A percentile compares a stretch with the other conserved stretches of the same genome.
phyloP scores from a whole-genome alignment of 352 stramenopile species.

The Pythium aquatile region DNA sequence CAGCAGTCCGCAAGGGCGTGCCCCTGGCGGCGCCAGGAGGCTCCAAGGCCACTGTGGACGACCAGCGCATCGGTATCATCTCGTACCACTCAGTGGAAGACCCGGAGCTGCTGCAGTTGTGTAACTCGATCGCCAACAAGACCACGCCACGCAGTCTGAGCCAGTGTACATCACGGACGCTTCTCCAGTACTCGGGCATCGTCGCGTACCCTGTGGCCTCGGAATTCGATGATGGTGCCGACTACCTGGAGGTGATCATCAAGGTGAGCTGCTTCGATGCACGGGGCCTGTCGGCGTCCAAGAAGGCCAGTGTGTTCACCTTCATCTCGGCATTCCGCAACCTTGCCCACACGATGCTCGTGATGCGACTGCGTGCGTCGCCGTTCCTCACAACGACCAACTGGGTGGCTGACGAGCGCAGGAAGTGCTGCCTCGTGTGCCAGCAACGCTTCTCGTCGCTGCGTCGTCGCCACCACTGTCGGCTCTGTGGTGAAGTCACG shows the following conservation, averaged over 20 bases:
- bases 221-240: constrained; percentile 27
- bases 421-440: constrained; percentile 62
- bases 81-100: constrained; percentile 70
- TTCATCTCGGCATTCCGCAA: constrained; percentile 48
- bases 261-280: constrained; percentile 62
- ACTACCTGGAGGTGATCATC: constrained; percentile 57
- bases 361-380: constrained; percentile 58
- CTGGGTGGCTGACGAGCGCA: constrained; percentile 48
- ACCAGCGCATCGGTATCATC: constrained; percentile 64
- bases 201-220: constrained; percentile 59
- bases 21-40: constrained; percentile 15
- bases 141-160: constrained; percentile 16
- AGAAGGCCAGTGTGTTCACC: constrained; percentile 48
- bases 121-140: constrained; percentile 46
- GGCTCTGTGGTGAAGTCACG: constrained; percentile 65
- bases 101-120: constrained; percentile 53
- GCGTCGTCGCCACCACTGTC: constrained; percentile 61
- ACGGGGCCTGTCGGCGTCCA: constrained; percentile 35
- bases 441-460: constrained; percentile 57
- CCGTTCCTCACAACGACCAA: constrained; percentile 51
- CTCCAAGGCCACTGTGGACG: constrained; percentile 24
- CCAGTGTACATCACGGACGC: constrained; percentile 32
- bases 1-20: constrained; percentile 50
- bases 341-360: constrained; percentile 52
- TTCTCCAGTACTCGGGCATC: constrained; percentile 62